Percentiles rank a stretch among this genome's conserved stretches.
phyloP scores from a whole-genome alignment of 2,329 filamentous ascomycete species.

The Blumeria hordei region DNA sequence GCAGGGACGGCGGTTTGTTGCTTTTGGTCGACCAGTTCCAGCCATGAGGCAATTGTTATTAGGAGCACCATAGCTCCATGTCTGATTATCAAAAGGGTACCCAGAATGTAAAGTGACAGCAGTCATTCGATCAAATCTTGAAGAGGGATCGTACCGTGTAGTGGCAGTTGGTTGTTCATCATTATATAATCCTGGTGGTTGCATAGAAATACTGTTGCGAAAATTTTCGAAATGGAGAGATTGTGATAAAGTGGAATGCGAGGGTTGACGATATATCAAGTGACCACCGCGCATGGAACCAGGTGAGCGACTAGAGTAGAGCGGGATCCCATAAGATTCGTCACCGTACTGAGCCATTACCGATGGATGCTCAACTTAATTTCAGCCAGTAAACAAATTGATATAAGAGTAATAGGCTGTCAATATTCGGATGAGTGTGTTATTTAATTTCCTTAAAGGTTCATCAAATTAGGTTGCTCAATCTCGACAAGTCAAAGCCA shows the following conservation, averaged over 20 bases:
- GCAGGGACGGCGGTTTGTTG: conserved; percentile 30
- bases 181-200: conserved; percentile 39
- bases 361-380: too few relatives aligned
- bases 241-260: conserved; percentile 39
- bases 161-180: conserved; percentile 29
- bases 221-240: conserved; percentile 61
- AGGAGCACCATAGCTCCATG: conserved; percentile 48
- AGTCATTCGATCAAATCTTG: conserved; percentile 9
- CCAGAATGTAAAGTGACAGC: conserved; percentile 23
- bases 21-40: conserved; percentile 31
- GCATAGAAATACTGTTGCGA: conserved; percentile 17
- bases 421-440: too few relatives aligned
- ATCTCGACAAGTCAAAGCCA: too few relatives aligned
- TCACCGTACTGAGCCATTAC: conserved; percentile 27
- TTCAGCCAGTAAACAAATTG: too few relatives aligned
- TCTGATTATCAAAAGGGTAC: conserved; percentile 47
- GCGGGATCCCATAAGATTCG: conserved; percentile 41
- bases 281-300: conserved; percentile 41
- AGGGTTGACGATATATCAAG: conserved; percentile 18
- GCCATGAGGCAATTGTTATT: conserved; percentile 38
- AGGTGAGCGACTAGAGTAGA: conserved; percentile 50
- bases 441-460: too few relatives aligned
- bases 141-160: conserved; percentile 24
- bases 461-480: too few relatives aligned
- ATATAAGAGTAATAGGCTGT: too few relatives aligned